A percentile compares a stretch with the other conserved stretches of the same genome.
phyloP scores from a whole-genome alignment of 78 protist genomes.

The Dictyostelium citrinum region DNA sequence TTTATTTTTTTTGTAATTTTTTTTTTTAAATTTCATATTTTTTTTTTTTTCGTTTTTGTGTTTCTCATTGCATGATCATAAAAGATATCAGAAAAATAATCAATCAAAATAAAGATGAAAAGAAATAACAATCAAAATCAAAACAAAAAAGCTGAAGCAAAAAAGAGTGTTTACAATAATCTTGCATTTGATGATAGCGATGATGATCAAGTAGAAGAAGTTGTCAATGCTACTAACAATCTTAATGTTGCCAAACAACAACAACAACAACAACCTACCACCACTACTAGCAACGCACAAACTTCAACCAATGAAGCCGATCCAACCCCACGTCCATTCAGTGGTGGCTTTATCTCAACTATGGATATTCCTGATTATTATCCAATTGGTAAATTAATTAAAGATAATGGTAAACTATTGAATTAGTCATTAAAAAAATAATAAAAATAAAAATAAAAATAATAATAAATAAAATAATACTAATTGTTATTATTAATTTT shows the following conservation, averaged over 20 bases:
- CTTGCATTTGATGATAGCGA: background rate
- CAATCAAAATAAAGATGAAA: background rate
- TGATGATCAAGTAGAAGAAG: slow-evolving; percentile 6
- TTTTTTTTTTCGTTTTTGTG: background rate
- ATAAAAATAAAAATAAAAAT: background rate
- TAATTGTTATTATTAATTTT: background rate
- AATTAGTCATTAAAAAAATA: too few relatives aligned
- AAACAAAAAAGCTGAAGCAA: background rate
- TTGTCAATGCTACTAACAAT: background rate
- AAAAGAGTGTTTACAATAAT: background rate
- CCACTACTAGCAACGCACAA: background rate
- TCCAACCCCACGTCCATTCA: slow-evolving; percentile 16
- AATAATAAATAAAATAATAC: background rate
- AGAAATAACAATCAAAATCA: background rate
- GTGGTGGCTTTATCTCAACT: background rate
- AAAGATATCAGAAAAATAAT: background rate
- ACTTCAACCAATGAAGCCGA: background rate
- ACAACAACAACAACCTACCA: background rate
- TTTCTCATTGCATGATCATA: background rate
- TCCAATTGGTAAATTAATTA: slow-evolving; percentile 12
- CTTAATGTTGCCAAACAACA: background rate
- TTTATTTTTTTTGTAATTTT: background rate
- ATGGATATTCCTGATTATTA: slow-evolving; percentile 12
- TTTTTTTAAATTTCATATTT: background rate
- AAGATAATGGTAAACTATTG: slow-evolving; percentile 2